Percentiles rank a stretch among this genome's conserved stretches.
phyloP scores from a whole-genome alignment of 2,329 filamentous ascomycete species.

The Stachybotrys elegans region DNA sequence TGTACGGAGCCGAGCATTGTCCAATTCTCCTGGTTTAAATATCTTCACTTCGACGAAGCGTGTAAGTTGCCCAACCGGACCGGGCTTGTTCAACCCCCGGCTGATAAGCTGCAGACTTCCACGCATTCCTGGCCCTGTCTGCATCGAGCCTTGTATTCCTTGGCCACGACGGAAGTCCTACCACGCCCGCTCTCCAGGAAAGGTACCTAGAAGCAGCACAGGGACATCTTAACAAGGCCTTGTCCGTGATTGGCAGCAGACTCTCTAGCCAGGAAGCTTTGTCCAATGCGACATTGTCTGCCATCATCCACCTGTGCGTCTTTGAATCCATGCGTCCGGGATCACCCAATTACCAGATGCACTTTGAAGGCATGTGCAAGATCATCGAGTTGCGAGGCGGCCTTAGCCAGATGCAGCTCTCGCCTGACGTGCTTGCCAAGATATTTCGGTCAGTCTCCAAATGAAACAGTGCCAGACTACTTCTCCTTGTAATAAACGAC shows the following conservation, averaged over 20 bases:
- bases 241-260: conserved; percentile 22
- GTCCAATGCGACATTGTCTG: conserved; percentile 20
- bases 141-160: conserved; percentile 4
- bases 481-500: background rate
- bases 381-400: conserved; percentile 26
- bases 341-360: conserved; percentile 17
- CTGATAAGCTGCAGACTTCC: conserved; percentile 17
- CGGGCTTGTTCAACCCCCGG: background rate
- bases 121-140: conserved; percentile 18
- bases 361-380: conserved; percentile 21
- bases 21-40: background rate
- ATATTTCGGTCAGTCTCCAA: conserved; percentile 5
- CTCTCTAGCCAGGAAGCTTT: conserved; percentile 16
- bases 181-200: no score
- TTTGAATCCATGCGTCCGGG: conserved; percentile 17
- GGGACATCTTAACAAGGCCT: background rate
- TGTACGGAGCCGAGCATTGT: background rate
- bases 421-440: conserved; percentile 7
- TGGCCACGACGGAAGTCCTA: conserved; percentile 8
- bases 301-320: conserved; percentile 18
- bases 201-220: background rate
- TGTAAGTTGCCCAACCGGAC: background rate
- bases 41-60: background rate
- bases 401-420: conserved; percentile 10
- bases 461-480: background rate